A percentile compares a stretch with the other conserved stretches of the same genome.
phyloP scores from a whole-genome alignment of 2,329 filamentous ascomycete genomes.

The Fusarium aywerte region DNA sequence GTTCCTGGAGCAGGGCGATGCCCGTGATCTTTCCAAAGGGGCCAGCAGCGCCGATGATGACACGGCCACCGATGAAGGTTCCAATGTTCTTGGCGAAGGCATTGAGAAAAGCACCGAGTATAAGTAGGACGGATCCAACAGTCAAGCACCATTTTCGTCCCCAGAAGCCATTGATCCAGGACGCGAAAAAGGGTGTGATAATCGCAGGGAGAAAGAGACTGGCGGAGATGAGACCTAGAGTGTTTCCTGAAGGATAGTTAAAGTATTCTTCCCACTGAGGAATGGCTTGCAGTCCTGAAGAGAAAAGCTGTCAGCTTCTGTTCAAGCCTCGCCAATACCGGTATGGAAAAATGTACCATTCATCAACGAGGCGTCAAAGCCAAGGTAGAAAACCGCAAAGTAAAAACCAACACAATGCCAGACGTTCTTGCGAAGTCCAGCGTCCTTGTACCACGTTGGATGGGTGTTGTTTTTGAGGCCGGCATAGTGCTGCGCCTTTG shows the following conservation, averaged over 20 bases:
- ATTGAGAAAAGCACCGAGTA: slow-evolving; percentile 25
- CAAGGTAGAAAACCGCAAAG: slow-evolving; percentile 32
- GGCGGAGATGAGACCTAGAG: slow-evolving; percentile 22
- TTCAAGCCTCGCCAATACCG: background rate
- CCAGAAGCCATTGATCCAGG: slow-evolving; percentile 25
- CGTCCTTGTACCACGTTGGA: slow-evolving; percentile 29
- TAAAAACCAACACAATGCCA: slow-evolving; percentile 35
- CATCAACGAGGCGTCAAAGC: slow-evolving; percentile 15
- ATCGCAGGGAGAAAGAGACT: slow-evolving; percentile 34
- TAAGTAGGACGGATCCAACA: slow-evolving; percentile 12
- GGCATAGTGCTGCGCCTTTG: slow-evolving; percentile 21
- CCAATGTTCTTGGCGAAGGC: slow-evolving; percentile 23
- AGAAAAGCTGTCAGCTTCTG: fast-evolving
- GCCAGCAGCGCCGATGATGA: slow-evolving; percentile 25
- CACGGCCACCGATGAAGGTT: slow-evolving; percentile 21
- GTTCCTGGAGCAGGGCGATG: slow-evolving; percentile 28
- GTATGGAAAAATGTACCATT: slow-evolving; percentile 7
- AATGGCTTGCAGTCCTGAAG: slow-evolving; percentile 1
- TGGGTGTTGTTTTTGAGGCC: slow-evolving; percentile 32
- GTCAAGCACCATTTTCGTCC: slow-evolving; percentile 30
- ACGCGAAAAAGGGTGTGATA: slow-evolving; percentile 27
- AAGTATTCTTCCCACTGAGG: slow-evolving; percentile 35
- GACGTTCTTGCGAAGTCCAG: slow-evolving; percentile 22
- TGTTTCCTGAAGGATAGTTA: slow-evolving; percentile 21
- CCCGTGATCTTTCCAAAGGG: slow-evolving; percentile 26